Evolutionary conservation across 129 eudicot genomes (phyloP).

Genomic region (Lonicera japonica): DNA sequence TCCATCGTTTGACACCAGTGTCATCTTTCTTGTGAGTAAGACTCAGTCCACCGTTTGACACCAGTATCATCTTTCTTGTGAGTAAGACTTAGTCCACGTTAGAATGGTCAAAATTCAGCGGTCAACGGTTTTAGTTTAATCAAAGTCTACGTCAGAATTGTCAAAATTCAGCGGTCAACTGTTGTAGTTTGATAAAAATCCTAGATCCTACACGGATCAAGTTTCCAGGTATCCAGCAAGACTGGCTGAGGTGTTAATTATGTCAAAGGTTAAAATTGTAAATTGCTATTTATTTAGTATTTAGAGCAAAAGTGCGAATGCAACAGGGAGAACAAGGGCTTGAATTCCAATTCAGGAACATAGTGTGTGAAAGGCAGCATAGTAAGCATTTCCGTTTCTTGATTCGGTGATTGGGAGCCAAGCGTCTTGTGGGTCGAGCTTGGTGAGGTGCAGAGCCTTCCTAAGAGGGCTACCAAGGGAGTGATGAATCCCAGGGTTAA

Average conservation of each 20-base stretch:
- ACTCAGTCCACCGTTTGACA: not conserved
- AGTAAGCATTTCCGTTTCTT: conserved; percentile 45
- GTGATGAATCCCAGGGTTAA: conserved; percentile 33
- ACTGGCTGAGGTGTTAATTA: too few species aligned
- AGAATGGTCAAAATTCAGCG: too few species aligned
- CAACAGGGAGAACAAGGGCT: conserved; percentile 49
- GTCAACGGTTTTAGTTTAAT: too few species aligned
- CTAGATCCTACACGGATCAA: too few species aligned
- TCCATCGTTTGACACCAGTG: not conserved
- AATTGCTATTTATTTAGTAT: too few species aligned
- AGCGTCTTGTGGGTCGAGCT: conserved; percentile 40
- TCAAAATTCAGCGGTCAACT: too few species aligned
- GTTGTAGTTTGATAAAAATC: too few species aligned
- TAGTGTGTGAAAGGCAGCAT: conserved; percentile 46
- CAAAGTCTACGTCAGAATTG: too few species aligned
- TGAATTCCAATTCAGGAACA: conserved; percentile 54
- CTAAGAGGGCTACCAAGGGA: conserved; percentile 38
- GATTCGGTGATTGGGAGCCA: conserved; percentile 65
- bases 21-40: too few species aligned
- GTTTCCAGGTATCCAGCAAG: too few species aligned
- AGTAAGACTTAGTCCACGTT: not conserved
- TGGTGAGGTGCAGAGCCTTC: conserved; percentile 27
- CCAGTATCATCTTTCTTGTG: too few species aligned
- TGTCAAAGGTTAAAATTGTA: too few species aligned
- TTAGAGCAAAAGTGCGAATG: conserved; percentile 38